phyloP scores from a whole-genome alignment of 2,329 filamentous ascomycete genomes.

The Davidsoniella eucalypti region DNA sequence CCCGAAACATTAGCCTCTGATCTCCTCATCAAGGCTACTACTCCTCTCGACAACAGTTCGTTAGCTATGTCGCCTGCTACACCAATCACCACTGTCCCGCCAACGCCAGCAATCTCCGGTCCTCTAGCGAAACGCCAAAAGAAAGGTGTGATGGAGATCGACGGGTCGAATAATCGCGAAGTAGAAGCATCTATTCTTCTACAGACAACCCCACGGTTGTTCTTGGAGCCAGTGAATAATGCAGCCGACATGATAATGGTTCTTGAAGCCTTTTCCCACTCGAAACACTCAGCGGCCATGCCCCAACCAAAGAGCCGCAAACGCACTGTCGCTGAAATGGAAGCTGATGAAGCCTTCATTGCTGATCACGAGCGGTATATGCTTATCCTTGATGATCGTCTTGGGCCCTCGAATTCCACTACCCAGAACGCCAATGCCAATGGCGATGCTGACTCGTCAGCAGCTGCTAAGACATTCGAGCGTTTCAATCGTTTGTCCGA shows the following conservation, averaged over 20 bases:
- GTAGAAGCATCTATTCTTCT: constrained; percentile 64
- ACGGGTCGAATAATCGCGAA: constrained; percentile 53
- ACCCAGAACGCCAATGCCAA: constrained; percentile 41
- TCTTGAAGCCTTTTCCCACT: constrained; percentile 56
- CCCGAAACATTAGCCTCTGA: constrained; percentile 59
- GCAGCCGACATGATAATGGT: constrained; percentile 53
- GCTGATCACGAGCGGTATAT: constrained; percentile 84
- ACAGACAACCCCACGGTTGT: constrained; percentile 56
- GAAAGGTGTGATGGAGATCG: constrained; percentile 56
- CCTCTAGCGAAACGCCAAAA: constrained; percentile 53
- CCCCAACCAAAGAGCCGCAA: constrained; percentile 82
- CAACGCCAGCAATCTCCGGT: constrained; percentile 42
- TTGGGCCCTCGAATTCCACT: constrained; percentile 42
- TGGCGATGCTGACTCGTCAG: constrained; percentile 56
- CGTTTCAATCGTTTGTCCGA: constrained; percentile 82
- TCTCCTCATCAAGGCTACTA: constrained; percentile 57
- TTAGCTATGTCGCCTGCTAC: constrained; percentile 5
- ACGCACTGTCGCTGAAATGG: constrained; percentile 85
- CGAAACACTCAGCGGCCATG: constrained; percentile 58
- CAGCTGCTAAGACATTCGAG: constrained; percentile 59
- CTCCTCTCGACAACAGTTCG: constrained; percentile 32
- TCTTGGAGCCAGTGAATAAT: constrained; percentile 58
- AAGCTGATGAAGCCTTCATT: constrained; percentile 80
- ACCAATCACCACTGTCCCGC: constrained; percentile 40
- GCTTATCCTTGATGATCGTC: constrained; percentile 77